Percentiles rank a stretch among this genome's conserved stretches.
phyloP scores from a whole-genome alignment of 495 filamentous ascomycete genomes.

The Penicillium alfredii region DNA sequence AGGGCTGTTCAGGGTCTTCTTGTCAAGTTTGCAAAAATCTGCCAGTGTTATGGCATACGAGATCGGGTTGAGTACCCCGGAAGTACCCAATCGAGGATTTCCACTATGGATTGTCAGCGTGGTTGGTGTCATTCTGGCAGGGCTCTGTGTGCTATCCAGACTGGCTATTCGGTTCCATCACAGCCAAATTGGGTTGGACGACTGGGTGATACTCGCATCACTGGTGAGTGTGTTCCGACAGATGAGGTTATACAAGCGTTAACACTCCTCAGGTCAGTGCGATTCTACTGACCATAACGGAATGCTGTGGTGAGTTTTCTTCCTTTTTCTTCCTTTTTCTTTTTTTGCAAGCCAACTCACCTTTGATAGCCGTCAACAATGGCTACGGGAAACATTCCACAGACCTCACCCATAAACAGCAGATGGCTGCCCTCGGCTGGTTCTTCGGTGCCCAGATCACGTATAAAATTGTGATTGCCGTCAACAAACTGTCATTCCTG shows the following conservation, averaged over 20 bases:
- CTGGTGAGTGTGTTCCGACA: neutral
- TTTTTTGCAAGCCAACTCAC: no score
- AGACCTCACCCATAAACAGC: neutral
- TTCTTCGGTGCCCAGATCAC: conserved; percentile 25
- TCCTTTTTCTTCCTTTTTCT: no score
- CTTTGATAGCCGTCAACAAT: conserved; percentile 2
- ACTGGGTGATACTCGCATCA: conserved; percentile 4
- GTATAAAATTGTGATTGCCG: conserved; percentile 31
- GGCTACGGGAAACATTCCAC: conserved; percentile 2
- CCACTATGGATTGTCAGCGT: conserved; percentile 3
- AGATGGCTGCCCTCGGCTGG: conserved; percentile 8
- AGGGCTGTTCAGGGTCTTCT: no score
- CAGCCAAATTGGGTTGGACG: neutral
- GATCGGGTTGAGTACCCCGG: conserved; percentile 1
- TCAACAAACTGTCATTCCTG: conserved; percentile 33
- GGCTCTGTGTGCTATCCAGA: neutral
- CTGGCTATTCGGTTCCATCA: conserved; percentile 4
- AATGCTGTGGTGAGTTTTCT: neutral
- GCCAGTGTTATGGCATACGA: conserved; percentile 1
- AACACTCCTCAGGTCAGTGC: neutral
- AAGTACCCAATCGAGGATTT: conserved; percentile 2
- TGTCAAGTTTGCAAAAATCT: no score
- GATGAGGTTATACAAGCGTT: neutral
- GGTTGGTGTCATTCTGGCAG: neutral
- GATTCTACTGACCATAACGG: neutral